Base-by-base conservation (phyloP, 805 yeast species). In the Teunomyces gatunensis region DNA sequence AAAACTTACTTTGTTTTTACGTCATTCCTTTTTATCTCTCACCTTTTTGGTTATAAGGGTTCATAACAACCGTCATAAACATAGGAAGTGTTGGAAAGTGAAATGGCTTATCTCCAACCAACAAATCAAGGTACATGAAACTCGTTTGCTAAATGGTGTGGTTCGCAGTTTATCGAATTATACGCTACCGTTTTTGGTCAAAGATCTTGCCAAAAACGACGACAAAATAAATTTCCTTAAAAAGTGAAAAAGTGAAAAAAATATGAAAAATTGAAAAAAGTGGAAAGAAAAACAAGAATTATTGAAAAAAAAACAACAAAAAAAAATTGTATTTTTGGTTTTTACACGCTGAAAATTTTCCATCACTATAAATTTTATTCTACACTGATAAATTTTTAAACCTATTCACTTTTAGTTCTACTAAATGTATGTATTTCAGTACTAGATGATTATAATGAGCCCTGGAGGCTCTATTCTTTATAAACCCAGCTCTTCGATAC, bases 401-500 rank as follows among this genome's bases (percentile, higher is more conserved):
- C 25, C 25, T 23, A 17, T 20, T 20, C 32, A 39, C 39, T 18
- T 21, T 36, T 36, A 12, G 20, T 15, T 15, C n/a, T 17, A 18
- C 12, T 12, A 21, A 35, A 11, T 20, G 46, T 39, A 39, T 33
- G 44, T 45, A 30, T 25, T 11, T 25, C 27, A 12, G 35, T 20
- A 39, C 44, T 15, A 56, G 27, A 56, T 56, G 60, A 56, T 56
- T 56, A 56, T 52, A 56, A 55, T 50, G 59, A 51, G 59, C 60
- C 60, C 52, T 41, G 56, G 53, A 49, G 60, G 59, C 57, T 52
- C 60, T 52, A 56, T 51, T 42, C 39, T 39, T 34, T 53, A 57
- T 57, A 57, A 57, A 57, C 60, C 60, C 60, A 57, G 60, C 60
- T 57, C 60, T 57, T 57, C 60, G 60, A 57, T 54, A 53, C 39